A percentile compares a stretch with the other conserved stretches of the same genome.
Evolutionary conservation across 2,329 filamentous ascomycete species (phyloP).

Genomic region (Grosmannia serpens): DNA sequence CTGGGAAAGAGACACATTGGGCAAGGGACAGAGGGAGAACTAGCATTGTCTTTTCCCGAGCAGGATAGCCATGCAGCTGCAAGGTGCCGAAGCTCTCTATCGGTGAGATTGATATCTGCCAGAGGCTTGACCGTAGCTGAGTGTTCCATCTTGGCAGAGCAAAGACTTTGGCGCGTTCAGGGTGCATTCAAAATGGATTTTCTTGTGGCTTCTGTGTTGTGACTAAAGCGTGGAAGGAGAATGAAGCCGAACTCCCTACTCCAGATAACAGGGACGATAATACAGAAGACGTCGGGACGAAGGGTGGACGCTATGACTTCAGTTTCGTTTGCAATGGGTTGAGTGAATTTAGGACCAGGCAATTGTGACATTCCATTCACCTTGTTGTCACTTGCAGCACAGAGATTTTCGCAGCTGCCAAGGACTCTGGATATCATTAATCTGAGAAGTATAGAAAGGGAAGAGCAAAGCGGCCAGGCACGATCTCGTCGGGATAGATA

Average conservation of each 20-base stretch:
- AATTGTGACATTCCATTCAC: neutral
- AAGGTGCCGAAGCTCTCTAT: constrained; percentile 7
- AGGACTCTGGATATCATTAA: no score
- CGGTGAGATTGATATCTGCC: neutral
- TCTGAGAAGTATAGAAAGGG: no score
- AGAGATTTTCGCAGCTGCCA: no score
- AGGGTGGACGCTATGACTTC: neutral
- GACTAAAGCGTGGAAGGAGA: neutral
- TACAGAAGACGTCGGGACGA: neutral
- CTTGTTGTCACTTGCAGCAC: neutral
- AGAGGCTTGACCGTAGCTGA: constrained; percentile 1
- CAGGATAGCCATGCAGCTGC: constrained; percentile 9
- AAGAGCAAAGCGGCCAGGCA: no score
- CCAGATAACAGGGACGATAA: neutral
- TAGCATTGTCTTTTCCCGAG: neutral
- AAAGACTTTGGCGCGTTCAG: no score
- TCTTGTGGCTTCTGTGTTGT: neutral
- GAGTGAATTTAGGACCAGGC: neutral
- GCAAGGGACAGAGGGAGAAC: neutral
- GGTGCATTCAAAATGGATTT: neutral
- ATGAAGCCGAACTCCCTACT: neutral
- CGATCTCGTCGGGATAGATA: no score
- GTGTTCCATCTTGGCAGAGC: neutral
- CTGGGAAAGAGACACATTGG: no score
- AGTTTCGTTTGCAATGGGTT: neutral